Evolutionary conservation across 768 basidiomycete species (phyloP), one percentile per base, ranked within the genome.

Genomic region (Psilocybe tampanensis): DNA sequence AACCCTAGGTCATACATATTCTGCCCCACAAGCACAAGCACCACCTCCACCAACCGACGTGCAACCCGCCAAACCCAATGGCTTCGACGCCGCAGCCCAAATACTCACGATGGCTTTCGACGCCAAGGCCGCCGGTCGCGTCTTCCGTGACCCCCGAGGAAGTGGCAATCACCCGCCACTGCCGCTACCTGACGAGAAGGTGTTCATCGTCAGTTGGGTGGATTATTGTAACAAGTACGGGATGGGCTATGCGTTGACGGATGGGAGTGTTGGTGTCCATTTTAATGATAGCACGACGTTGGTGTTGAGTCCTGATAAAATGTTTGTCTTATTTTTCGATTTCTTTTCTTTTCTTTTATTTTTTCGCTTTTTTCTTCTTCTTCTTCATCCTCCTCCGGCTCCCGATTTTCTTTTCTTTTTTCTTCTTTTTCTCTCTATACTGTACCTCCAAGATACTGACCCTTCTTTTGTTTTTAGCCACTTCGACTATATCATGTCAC

Each of bases 191-290:
- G 80, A 86, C 17, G 90, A 93, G 56, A 81, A 81, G 51, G 89
- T 96, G 44, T 98, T 98, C 74, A 94, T 99, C 60, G 92, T 91
- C 2, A 92, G 92, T n/a, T 98, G 97, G 97, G 90, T 98, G 41
- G 97, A 98, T 71, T 98, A 98, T 68, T 96, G 94, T 70, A 93
- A 95, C 73, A 98, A 98, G 79, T 99, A 98, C 72, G 97, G 96
- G n/a, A 98, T 98, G 92, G 97, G 96, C 1, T 98, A 97, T 70
- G 94, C 94, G 3, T 77, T 98, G 67, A 96, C 94, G 18, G 95
- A 99, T 66, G 95, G 96, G 2, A 90, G 91, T 19, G 88, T 98
- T 44, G 94, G 94, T 4, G 93, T 98, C 19, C 88, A 98, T 73
- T 99, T 97, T 76, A 98, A 98, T 66, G 97, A 99, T 70, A 94